Evolutionary conservation across 306 rosid species (phyloP).

Genomic region (Prunus kanzakura): DNA sequence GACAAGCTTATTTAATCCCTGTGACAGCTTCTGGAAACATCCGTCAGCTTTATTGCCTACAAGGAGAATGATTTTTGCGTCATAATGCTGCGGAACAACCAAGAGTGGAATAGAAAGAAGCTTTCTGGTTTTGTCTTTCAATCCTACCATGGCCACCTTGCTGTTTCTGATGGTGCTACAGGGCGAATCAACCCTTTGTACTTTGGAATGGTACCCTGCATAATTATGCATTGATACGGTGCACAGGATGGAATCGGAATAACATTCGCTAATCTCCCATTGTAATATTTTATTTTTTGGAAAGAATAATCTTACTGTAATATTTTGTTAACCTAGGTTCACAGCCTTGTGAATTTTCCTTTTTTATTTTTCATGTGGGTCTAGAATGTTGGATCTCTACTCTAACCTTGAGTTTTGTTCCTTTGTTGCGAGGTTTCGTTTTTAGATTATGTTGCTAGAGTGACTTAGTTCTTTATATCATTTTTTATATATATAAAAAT

Average conservation of each 20-base stretch:
- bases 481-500: not conserved
- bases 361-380: constrained; percentile 12
- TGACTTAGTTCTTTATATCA: not conserved
- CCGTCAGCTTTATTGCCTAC: constrained; percentile 96
- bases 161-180: constrained; percentile 43
- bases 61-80: constrained; percentile 68
- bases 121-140: constrained; percentile 42
- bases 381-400: constrained; percentile 25
- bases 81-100: constrained; percentile 23
- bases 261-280: constrained; percentile 68
- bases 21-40: constrained; percentile 92
- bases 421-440: constrained; percentile 2
- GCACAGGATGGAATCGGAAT: constrained; percentile 49
- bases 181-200: constrained; percentile 42
- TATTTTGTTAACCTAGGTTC: constrained; percentile 62
- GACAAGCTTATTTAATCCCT: constrained; percentile 11
- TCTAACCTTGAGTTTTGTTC: constrained; percentile 22
- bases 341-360: constrained; percentile 46
- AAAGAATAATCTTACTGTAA: constrained; percentile 47
- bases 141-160: constrained; percentile 39
- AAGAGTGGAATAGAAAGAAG: constrained; percentile 45
- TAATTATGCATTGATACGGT: constrained; percentile 41
- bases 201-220: constrained; percentile 33
- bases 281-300: constrained; percentile 49
- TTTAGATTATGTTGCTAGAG: not conserved